Base-by-base conservation (phyloP, 2,329 filamentous ascomycete species). In the Cladophialophora exuberans region DNA sequence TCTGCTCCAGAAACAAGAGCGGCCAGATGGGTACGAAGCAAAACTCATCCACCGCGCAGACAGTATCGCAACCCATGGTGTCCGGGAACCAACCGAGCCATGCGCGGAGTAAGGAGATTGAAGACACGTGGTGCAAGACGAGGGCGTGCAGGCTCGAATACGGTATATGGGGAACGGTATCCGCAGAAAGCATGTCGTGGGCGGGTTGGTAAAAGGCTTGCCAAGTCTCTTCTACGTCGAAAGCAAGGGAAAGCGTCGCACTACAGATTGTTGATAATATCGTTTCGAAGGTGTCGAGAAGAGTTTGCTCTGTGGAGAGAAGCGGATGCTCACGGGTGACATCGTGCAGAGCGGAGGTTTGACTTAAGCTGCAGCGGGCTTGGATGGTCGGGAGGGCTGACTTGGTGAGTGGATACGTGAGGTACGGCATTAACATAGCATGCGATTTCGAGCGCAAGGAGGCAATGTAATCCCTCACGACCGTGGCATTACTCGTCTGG, bases 11-110 rank as follows among this genome's bases (percentile, higher is more conserved):
- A 28, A 41, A 48, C 22, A 68, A 56, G 56, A 77, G 57, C 1
- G 78, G 78, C 78, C 77, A 80, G 73, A 80, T 80, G 1, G 78
- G 77, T 33, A 80, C 77, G 55, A 72, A 79, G 60, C 78, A 79
- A 10, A 72, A 68, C 61, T 79, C 74, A 52, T 76, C 71, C 64
- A 69, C 71, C 3, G 59, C 72, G 53, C 77, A 80, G 35, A 69
- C 68, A 25, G 69, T 62, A 2, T 69, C 58, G 54, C 77, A 80
- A 6, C 68, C 66, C 1, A 70, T 67, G 64, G 74, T 78, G 63
- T 78, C 73, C 23, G 75, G 74, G 30, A 73, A 75, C 78, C 78
- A 81, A 4, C 77, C 78, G 1, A 80, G 67, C 77, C 78, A 81
- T 1, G 78, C 76, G 62, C 74, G 72, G 9, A 80, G 62, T 57